A percentile compares a stretch with the other conserved stretches of the same genome.
Evolutionary conservation across 108 stramenopile genomes (phyloP).

Genomic region (Fragilariopsis cylindrus): DNA sequence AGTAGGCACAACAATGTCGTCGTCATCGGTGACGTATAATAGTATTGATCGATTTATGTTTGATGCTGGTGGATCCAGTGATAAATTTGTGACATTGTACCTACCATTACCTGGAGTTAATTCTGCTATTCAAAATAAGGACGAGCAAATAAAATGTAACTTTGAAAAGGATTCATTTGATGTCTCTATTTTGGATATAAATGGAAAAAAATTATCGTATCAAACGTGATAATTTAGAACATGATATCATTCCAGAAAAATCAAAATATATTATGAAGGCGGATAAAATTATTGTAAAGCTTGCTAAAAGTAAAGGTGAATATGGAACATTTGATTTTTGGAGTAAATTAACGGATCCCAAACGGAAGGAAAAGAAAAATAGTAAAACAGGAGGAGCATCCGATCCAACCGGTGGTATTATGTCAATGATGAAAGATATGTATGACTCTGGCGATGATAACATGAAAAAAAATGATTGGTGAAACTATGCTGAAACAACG

Average conservation of each 20-base stretch:
- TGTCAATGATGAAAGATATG: conserved; percentile 98
- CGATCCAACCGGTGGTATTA: conserved; percentile 81
- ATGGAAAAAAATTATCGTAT: conserved; percentile 90
- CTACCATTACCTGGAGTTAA: conserved; percentile 65
- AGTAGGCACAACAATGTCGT: conserved; percentile 1
- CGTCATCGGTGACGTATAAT: conserved; percentile 38
- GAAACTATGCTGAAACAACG: conserved; percentile 93
- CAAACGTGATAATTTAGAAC: conserved; percentile 88
- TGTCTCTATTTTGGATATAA: conserved; percentile 72
- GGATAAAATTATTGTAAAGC: conserved; percentile 88
- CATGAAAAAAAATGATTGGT: conserved; percentile 93
- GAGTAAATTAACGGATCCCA: conserved; percentile 84
- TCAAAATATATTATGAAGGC: conserved; percentile 87
- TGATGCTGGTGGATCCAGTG: conserved; percentile 79
- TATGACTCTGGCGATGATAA: conserved; percentile 96
- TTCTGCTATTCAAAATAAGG: conserved; percentile 30
- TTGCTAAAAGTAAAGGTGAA: conserved; percentile 87
- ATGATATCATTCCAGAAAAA: conserved; percentile 86
- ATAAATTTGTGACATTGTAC: conserved; percentile 74
- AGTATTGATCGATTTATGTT: conserved; percentile 72
- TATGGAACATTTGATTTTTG: conserved; percentile 87
- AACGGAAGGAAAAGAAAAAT: conserved; percentile 45
- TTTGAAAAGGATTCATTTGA: conserved; percentile 73
- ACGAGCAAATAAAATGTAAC: conserved; percentile 60
- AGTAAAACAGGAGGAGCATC: conserved; percentile 16